Evolutionary conservation across 2,329 filamentous ascomycete species (phyloP).

Genomic region (Harringtonia aguacate): DNA sequence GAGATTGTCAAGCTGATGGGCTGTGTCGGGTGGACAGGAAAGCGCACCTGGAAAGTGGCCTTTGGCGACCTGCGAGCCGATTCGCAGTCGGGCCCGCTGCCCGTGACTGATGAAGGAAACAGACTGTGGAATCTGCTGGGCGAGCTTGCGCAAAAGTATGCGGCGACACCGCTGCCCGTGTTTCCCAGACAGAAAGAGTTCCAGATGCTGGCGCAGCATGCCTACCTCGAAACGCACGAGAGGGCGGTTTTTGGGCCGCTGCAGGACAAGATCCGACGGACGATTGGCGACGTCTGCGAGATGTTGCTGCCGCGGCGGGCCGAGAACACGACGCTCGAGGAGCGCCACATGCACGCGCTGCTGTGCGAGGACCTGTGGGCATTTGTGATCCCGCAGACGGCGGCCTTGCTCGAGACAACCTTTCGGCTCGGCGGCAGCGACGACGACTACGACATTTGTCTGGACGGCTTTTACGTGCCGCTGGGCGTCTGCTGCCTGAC

Average conservation of each 20-base stretch:
- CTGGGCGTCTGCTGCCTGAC: conserved; percentile 1
- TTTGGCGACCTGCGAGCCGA: not conserved
- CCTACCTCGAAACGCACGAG: not conserved
- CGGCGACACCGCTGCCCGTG: not conserved
- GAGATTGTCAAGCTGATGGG: conserved; percentile 8
- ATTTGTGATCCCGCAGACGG: conserved; percentile 7
- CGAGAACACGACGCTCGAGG: not conserved
- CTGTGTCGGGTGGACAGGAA: conserved; percentile 8
- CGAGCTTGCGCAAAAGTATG: not conserved
- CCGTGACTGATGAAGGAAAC: not conserved
- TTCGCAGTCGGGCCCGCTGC: not conserved
- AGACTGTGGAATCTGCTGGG: conserved; percentile 1
- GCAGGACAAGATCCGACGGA: not conserved
- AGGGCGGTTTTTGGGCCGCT: not conserved
- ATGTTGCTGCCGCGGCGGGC: not conserved
- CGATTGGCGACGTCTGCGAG: not conserved
- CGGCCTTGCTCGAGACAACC: conserved; percentile 2
- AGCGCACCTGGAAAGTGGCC: conserved; percentile 6
- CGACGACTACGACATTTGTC: not conserved
- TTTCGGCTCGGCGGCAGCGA: conserved; percentile 7
- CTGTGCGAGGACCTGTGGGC: conserved; percentile 6
- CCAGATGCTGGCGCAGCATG: not conserved
- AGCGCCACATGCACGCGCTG: conserved; percentile 3
- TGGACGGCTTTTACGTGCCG: conserved; percentile 2
- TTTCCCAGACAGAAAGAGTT: not conserved